Base-by-base conservation (phyloP, 2,329 filamentous ascomycete genomes). In the Monosporascus sp. region DNA sequence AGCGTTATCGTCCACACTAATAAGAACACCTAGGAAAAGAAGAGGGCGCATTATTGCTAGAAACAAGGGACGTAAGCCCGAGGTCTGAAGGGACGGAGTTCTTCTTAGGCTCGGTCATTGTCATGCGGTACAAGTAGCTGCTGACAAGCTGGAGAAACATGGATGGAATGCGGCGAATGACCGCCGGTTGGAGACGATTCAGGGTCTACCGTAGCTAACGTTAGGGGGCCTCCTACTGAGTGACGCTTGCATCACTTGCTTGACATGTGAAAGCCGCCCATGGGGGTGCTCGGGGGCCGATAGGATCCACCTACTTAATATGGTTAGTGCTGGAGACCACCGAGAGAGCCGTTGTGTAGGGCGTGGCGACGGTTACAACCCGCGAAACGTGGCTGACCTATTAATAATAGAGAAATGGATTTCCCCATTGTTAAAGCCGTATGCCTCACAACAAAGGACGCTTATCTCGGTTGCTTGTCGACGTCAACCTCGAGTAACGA, bases 201-300 rank as follows among this genome's bases (percentile, higher is more conserved):
- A 27, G 7, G 16, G 16, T 5, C 5, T 27, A n/a, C 46, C 16
- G 22, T 16, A n/a, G 46, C 1, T 31, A 27, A 37, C 34, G 6
- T 2, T 2, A n/a, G 14, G 22, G 17, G n/a, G n/a, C n/a, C 11
- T 51, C 14, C 9, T 37, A 19, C 49, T 52, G 46, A 52, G 54
- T 59, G 58, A 62, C 60, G 60, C 59, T 56, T 58, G 51, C 52
- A 45, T 51, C 49, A 51, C 36, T 51, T 20, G 8, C 48, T 62
- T 62, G 60, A 55, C 60, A 62, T 62, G 60, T 62, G 60, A 62
- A 61, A 62, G 55, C 51, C 57, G 50, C 50, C 22, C 17, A 9
- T n/a, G 27, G 16, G 16, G 38, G 27, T 40, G 22, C n/a, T 22
- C 14, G 19, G 37, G n/a, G 24, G 48, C 24, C 17, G 38, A 40